Evolutionary conservation across 2,329 filamentous ascomycete genomes (phyloP).

Genomic region (Clonostachys sp.): DNA sequence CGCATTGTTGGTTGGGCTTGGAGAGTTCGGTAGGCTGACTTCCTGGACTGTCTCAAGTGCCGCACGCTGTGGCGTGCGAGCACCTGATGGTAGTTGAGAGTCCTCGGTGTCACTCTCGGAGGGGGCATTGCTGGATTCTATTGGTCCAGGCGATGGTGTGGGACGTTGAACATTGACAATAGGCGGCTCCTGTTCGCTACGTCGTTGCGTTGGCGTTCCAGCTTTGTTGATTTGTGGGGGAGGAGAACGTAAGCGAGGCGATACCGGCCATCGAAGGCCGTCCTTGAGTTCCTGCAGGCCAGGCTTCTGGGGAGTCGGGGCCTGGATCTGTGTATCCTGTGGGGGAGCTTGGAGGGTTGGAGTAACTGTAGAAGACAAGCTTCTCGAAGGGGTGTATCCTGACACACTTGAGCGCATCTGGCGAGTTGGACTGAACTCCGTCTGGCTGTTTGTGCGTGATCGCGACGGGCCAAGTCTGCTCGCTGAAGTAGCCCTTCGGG

Average conservation of each 20-base stretch:
- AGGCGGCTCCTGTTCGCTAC: conserved; percentile 44
- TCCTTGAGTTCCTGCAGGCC: conserved; percentile 45
- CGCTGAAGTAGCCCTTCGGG: conserved; percentile 25
- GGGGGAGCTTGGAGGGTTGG: conserved; percentile 59
- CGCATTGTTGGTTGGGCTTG: conserved; percentile 41
- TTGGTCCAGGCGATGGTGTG: conserved; percentile 39
- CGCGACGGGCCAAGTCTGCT: conserved; percentile 33
- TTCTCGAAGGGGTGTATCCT: conserved; percentile 59
- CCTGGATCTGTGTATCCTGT: conserved; percentile 57
- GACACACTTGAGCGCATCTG: conserved; percentile 44
- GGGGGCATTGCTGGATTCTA: conserved; percentile 25
- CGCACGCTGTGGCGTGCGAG: conserved; percentile 56
- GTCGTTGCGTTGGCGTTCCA: conserved; percentile 36
- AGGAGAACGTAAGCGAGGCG: conserved; percentile 73
- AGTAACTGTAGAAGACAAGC: conserved; percentile 63
- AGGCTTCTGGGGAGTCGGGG: conserved; percentile 61
- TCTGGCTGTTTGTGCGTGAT: conserved; percentile 61
- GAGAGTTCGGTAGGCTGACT: conserved; percentile 72
- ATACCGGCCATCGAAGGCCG: conserved; percentile 70
- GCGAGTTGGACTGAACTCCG: conserved; percentile 61
- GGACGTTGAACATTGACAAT: conserved; percentile 48
- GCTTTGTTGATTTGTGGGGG: conserved; percentile 53
- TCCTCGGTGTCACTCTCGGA: conserved; percentile 53
- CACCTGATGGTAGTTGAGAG: conserved; percentile 37
- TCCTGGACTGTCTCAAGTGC: conserved; percentile 89